Conservation (phyloP, 208 protist species). For the Trypanosomatidae sp. region DNA sequence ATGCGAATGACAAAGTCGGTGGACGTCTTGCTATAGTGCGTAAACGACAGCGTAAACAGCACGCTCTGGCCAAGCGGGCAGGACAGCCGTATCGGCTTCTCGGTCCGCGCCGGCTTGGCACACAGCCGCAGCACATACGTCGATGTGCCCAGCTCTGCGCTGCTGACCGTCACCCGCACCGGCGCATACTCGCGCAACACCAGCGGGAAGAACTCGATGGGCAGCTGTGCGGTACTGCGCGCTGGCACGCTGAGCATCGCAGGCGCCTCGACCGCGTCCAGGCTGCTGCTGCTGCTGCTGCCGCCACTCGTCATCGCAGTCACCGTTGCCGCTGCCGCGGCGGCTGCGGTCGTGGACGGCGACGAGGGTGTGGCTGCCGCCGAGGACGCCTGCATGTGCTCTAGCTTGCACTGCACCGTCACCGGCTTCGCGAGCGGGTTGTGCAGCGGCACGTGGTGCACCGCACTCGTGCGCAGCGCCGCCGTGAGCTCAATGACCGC, state of each 20-base stretch:
- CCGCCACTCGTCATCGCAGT: too few relatives aligned
- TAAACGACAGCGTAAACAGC: constrained; percentile 56
- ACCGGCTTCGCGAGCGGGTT: constrained; percentile 84
- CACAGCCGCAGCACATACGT: constrained; percentile 59
- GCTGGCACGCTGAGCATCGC: constrained; percentile 30
- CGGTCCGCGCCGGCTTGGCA: constrained; percentile 31
- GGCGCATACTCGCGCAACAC: constrained; percentile 37
- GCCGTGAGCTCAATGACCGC: constrained; percentile 48
- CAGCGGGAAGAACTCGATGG: constrained; percentile 87
- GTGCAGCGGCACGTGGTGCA: constrained; percentile 58
- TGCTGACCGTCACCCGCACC: constrained; percentile 49
- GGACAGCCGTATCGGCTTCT: constrained; percentile 67
- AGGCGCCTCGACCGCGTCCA: constrained; percentile 49
- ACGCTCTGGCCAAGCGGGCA: constrained; percentile 77
- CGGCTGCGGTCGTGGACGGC: not conserved
- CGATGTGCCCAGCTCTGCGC: constrained; percentile 74
- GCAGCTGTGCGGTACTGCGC: constrained; percentile 37
- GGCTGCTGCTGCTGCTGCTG: too few relatives aligned
- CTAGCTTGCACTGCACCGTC: constrained; percentile 42
- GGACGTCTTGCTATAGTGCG: constrained; percentile 38
- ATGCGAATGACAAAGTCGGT: constrained; percentile 77
- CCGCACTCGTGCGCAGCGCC: constrained; percentile 51
- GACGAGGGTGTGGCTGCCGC: not conserved
- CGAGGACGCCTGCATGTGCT: constrained; percentile 16
- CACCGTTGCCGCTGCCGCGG: not conserved